Evolutionary conservation across 1,139 yeast species (phyloP), one percentile per base, ranked within the genome.

Genomic region (Kurtzmaniella quercitrusa): DNA sequence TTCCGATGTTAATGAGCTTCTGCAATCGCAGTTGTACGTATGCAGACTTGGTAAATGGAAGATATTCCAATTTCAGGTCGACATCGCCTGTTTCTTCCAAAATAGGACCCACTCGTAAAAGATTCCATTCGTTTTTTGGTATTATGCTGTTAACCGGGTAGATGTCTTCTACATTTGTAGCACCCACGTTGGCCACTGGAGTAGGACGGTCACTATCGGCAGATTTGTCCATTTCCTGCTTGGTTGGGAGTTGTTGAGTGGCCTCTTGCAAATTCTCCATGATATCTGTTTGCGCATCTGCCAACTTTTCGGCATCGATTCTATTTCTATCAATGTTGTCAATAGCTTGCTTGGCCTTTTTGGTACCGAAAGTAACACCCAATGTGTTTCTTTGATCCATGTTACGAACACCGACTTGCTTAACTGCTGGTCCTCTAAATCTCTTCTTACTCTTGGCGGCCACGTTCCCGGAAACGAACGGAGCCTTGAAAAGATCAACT

Each of bases 341-440:
- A 58, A 94, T 87, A 33, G 96, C 95, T 56, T 88, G 85, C 68
- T 88, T 91, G 47, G 98, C 97, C 66, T 84, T 91, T 67, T 88
- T 88, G 47, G 98, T 91, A 76, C 99, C 99, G 54, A 93, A 93
- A 2, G 95, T 94, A 64, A 88, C 93, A 58, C 98, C 98, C 56
- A 93, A 75, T 2, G 88, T 87, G 49, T 78, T 86, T 60, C 96
- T 77, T 65, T 86, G 88, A 12, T 71, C 69, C 35, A 72, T 63
- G 51, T 71, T 66, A 55, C 81, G 74, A 12, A 74, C 70, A 47
- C 82, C 81, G 30, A 66, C 63, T 54, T 76, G 80, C 61, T 74
- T 80, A 46, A 86, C 71, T 21, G 71, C 65, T 28, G 93, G 94
- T 2, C 89, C 86, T 39, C 67, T 68, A 49, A 68, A 67, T 34